Evolutionary conservation across 805 yeast species (phyloP).

Genomic region (Tetrapisispora nanseiensis): DNA sequence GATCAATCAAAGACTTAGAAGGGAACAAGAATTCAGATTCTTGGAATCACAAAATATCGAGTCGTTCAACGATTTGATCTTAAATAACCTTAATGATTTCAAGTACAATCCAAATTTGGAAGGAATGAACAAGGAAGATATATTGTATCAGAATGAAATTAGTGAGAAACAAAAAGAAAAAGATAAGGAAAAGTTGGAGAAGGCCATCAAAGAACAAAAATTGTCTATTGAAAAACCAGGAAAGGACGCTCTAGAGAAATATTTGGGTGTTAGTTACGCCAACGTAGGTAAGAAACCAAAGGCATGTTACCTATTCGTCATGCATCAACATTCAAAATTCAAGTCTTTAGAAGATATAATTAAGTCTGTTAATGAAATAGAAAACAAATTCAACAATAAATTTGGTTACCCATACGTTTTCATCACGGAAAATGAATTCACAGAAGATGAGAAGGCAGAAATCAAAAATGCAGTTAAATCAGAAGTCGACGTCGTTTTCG

Average conservation of each 20-base stretch:
- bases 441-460: conserved; percentile 33
- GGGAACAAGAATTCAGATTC: conserved; percentile 2
- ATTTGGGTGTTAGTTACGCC: conserved; percentile 12
- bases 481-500: conserved; percentile 43
- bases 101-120: not conserved
- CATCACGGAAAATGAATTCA: conserved; percentile 67
- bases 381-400: conserved; percentile 66
- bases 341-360: conserved; percentile 45
- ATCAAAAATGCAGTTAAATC: not conserved
- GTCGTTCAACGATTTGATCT: not conserved
- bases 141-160: not conserved
- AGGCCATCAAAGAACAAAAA: conserved; percentile 2
- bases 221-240: conserved; percentile 3
- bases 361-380: conserved; percentile 55
- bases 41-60: conserved; percentile 1
- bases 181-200: not conserved
- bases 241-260: conserved; percentile 6
- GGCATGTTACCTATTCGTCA: conserved; percentile 41
- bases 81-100: not conserved
- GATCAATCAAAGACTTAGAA: conserved; percentile 1
- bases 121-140: not conserved
- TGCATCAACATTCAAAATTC: conserved; percentile 37
- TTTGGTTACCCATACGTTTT: conserved; percentile 90
- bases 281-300: conserved; percentile 14
- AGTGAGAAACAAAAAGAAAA: not conserved